A percentile compares a stretch with the other conserved stretches of the same genome.
Evolutionary conservation across 768 basidiomycete genomes (phyloP).

Genomic region (Pleurotus djamor): DNA sequence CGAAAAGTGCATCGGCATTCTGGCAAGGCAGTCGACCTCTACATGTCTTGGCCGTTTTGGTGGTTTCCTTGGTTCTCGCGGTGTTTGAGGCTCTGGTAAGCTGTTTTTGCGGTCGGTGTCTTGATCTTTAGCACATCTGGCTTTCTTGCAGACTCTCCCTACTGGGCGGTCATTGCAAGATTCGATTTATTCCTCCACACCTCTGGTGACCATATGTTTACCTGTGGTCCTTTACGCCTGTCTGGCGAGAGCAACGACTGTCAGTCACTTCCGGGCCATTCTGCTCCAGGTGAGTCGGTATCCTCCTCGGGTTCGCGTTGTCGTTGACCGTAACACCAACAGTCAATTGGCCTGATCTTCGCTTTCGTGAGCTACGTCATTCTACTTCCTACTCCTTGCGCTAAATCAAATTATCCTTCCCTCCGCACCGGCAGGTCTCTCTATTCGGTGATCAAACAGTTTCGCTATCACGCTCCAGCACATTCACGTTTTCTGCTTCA

Average conservation of each 20-base stretch:
- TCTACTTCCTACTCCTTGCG: neutral
- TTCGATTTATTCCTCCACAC: neutral
- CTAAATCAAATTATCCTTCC: neutral
- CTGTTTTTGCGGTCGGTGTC: neutral
- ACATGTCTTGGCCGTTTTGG: neutral
- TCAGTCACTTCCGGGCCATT: neutral
- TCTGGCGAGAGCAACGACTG: neutral
- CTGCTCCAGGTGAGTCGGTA: slow-evolving; percentile 1
- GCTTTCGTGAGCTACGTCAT: neutral
- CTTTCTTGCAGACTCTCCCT: neutral
- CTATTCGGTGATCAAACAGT: neutral
- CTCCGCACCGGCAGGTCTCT: neutral
- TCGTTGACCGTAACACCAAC: neutral
- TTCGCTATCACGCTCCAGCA: neutral
- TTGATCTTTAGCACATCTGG: neutral
- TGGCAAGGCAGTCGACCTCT: neutral
- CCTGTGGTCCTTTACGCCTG: neutral
- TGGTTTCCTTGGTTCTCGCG: neutral
- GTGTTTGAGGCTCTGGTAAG: neutral
- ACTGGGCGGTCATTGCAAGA: neutral
- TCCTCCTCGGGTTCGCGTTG: neutral
- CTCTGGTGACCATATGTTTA: neutral
- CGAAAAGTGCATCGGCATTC: neutral
- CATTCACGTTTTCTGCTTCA: neutral
- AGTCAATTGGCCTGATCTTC: neutral